phyloP scores from a whole-genome alignment of 1,284 basidiomycete genomes.

The Garcileccinum viscosum region DNA sequence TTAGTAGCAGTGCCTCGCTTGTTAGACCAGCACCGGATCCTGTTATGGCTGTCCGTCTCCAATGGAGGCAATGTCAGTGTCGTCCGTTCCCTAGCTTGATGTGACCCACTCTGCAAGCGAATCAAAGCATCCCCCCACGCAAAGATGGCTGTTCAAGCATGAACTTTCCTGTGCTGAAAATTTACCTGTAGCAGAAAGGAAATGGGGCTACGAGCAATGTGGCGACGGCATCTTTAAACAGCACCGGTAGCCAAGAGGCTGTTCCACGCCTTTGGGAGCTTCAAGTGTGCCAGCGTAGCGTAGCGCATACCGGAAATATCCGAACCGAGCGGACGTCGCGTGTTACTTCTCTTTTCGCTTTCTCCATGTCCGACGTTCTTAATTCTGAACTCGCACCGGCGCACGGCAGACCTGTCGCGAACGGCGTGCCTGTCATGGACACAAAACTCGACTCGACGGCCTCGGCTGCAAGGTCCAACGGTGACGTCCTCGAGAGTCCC shows the following conservation, averaged over 20 bases:
- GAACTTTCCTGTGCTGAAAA: background rate
- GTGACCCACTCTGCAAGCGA: background rate
- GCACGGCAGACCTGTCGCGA: conserved; percentile 12
- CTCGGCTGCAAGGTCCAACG: conserved; percentile 10
- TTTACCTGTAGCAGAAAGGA: background rate
- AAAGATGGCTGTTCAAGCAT: background rate
- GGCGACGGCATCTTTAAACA: too few relatives aligned
- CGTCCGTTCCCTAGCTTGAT: background rate
- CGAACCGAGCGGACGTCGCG: conserved; percentile 28
- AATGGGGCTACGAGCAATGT: too few relatives aligned
- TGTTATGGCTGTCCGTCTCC: background rate
- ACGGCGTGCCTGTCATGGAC: conserved; percentile 17
- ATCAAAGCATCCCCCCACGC: background rate
- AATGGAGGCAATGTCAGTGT: background rate
- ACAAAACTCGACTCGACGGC: conserved; percentile 16
- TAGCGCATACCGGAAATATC: conserved; percentile 32
- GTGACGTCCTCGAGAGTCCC: conserved; percentile 16
- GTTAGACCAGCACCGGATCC: background rate
- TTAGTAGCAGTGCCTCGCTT: background rate
- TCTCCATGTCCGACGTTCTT: conserved; percentile 7
- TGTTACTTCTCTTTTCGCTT: conserved; percentile 6
- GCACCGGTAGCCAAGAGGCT: too few relatives aligned
- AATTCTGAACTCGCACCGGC: conserved; percentile 4
- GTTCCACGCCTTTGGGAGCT: background rate
- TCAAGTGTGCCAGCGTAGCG: background rate